Conservation (phyloP, 108 stramenopile genomes). For the Nitzschia sp. region DNA sequence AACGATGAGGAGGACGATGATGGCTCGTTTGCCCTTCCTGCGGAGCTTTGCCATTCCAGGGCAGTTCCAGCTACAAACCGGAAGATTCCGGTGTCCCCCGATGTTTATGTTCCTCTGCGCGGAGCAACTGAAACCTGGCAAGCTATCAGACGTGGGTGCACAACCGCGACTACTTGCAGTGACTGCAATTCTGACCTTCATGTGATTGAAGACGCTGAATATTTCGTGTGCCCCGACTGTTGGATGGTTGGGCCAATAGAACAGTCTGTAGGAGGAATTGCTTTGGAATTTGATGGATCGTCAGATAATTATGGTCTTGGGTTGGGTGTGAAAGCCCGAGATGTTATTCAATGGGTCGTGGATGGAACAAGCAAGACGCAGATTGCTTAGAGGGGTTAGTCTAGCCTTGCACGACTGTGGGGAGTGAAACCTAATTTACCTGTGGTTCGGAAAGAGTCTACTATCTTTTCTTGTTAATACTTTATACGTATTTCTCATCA, state of each 20-base stretch:
- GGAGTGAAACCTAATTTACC: no score
- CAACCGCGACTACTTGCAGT: background rate
- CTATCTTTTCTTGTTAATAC: no score
- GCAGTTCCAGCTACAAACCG: background rate
- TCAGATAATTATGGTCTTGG: conserved; percentile 11
- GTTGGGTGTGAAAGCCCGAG: conserved; percentile 6
- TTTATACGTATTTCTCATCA: no score
- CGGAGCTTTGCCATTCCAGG: background rate
- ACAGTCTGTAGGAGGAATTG: background rate
- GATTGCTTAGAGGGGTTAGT: background rate
- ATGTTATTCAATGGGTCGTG: conserved; percentile 7
- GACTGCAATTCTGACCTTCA: conserved; percentile 3
- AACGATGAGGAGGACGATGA: background rate
- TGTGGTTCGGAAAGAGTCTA: no score
- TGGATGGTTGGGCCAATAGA: conserved; percentile 2
- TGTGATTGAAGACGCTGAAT: conserved; percentile 11
- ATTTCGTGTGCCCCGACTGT: conserved; percentile 8
- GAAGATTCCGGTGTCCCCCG: background rate
- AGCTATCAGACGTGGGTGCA: conserved; percentile 1
- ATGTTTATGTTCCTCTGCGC: background rate
- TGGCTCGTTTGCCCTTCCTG: background rate
- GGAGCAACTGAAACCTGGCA: conserved; percentile 11
- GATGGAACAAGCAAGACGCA: background rate
- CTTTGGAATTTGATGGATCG: background rate
- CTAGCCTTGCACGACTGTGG: background rate